Conservation (phyloP, 768 basidiomycete genomes). For the Tulasnella sp. region DNA sequence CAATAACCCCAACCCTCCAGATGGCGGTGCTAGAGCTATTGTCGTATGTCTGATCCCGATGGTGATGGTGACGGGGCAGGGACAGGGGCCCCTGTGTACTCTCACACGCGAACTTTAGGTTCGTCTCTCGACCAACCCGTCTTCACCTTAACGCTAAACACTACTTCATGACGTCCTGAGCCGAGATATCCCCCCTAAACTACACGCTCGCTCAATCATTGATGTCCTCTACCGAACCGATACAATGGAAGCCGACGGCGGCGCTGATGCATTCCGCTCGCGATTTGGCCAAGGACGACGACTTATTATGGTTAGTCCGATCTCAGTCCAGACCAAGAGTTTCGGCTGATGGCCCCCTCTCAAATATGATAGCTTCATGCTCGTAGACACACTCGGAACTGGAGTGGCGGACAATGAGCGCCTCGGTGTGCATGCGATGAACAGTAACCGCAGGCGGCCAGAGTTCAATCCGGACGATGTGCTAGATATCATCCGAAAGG, state of each 20-base stretch:
- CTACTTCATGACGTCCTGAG: not conserved
- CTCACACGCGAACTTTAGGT: slow-evolving; percentile 5
- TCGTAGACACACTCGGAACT: slow-evolving; percentile 82
- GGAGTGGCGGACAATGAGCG: slow-evolving; percentile 45
- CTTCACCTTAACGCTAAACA: not conserved
- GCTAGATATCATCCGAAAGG: slow-evolving; percentile 66
- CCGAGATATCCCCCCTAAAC: not conserved
- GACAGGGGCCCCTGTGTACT: not conserved
- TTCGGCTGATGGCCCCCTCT: not conserved
- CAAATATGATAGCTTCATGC: slow-evolving; percentile 48
- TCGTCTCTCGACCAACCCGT: too few relatives aligned
- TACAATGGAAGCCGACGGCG: slow-evolving; percentile 16
- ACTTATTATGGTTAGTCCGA: slow-evolving; percentile 44
- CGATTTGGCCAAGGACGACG: slow-evolving; percentile 84
- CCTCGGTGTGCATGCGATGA: slow-evolving; percentile 87
- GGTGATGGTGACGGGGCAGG: too few relatives aligned
- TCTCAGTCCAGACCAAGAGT: not conserved
- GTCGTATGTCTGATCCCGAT: too few relatives aligned
- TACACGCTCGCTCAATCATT: not conserved
- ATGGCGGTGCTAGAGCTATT: too few relatives aligned
- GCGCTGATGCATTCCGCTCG: slow-evolving; percentile 26
- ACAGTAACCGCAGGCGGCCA: slow-evolving; percentile 61
- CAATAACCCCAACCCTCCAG: too few relatives aligned
- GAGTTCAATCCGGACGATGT: slow-evolving; percentile 62
- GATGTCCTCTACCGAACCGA: not conserved